Evolutionary conservation across 257 asterid species (phyloP).

Genomic region (Solanum rostratum): DNA sequence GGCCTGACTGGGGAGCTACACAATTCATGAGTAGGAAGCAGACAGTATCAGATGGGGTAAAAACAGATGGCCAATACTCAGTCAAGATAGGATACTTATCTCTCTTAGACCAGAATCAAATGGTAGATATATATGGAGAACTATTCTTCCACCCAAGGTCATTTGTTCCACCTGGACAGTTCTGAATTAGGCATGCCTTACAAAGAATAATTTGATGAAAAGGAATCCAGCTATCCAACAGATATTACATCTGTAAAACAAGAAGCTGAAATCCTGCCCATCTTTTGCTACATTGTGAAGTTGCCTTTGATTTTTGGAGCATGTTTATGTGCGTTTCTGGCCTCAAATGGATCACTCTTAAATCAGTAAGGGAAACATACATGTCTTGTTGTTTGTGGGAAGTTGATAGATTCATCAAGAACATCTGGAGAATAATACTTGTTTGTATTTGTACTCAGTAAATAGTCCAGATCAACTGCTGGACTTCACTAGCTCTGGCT

Average conservation of each 20-base stretch:
- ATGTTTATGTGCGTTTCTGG: not conserved
- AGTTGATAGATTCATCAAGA: not conserved
- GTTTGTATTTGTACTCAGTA: not conserved
- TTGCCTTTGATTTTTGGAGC: not conserved
- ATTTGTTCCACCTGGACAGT: not conserved
- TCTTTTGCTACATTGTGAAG: not conserved
- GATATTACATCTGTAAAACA: not conserved
- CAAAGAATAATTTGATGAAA: not conserved
- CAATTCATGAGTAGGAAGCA: not conserved
- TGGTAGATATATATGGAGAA: not conserved
- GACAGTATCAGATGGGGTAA: not conserved
- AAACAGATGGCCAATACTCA: not conserved
- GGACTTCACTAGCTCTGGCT: not conserved
- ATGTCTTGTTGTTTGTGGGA: not conserved
- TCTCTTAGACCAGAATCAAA: not conserved
- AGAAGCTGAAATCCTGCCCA: not conserved
- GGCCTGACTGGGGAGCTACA: not conserved
- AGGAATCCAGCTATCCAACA: not conserved
- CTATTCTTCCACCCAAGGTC: not conserved
- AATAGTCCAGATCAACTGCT: not conserved
- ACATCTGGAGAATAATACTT: not conserved
- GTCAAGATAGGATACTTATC: not conserved
- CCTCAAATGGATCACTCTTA: not conserved
- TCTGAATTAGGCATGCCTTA: not conserved
- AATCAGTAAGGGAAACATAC: not conserved